Base-by-base conservation (phyloP, 495 filamentous ascomycete genomes). In the Talaromyces wortmannii region DNA sequence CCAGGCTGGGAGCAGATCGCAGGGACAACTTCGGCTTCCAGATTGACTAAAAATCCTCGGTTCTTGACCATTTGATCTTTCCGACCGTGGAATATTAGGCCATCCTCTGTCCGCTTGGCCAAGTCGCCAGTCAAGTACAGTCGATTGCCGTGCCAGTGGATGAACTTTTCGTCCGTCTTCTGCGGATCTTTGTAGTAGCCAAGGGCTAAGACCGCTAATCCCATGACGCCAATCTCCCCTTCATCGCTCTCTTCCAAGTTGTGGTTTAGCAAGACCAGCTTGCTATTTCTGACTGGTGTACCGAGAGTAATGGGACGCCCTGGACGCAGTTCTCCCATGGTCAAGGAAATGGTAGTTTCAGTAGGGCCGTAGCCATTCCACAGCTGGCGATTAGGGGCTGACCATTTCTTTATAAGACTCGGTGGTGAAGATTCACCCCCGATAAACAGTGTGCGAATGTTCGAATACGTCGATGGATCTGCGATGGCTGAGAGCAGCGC, bases 321-420 rank as follows among this genome's bases (percentile, higher is more conserved):
- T 48, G 49, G 59, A 29, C 7, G 18, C 29, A 59, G 49, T 40
- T 58, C 54, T n/a, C 49, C 57, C 32, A 55, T 58, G 13, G 50
- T 57, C 10, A 48, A 44, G 31, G 56, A 48, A 42, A 48, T 56
- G 0, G 69, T 70, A 1, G 63, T 50, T 46, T 68, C 66, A 0
- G 64, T 59, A 2, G 66, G 66, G 10, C 66, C 66, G 45, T 68
- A 68, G 8, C 12, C 52, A 52, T 68, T 66, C 42, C 55, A 67
- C 29, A 70, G 45, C 46, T 12, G 43, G 1, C 66, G 53, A 10
- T 46, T 15, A 13, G 55, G 55, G 11, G 52, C 47, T 3, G 10
- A 33, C 66, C 66, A 69, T 47, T 50, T 51, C 7, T 45, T n/a
- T 10, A 65, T 42, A 0, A 65, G 23, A 10, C 5, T 36, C 33